Conservation (phyloP, 306 rosid species). For the Bauhinia variegata region DNA sequence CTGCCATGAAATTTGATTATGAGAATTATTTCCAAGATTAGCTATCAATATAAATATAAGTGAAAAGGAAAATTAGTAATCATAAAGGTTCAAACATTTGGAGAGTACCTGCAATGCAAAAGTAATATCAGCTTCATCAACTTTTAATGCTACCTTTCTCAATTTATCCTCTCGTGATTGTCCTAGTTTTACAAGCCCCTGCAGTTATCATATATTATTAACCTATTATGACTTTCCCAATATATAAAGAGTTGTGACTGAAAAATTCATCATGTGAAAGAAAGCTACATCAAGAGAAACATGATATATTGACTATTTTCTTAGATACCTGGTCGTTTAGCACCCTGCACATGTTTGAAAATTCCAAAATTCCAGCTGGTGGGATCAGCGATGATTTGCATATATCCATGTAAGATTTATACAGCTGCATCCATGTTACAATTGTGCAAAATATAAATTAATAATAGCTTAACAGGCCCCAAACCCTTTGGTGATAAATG, state of each 20-base stretch:
- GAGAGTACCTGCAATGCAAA: slow-evolving; percentile 77
- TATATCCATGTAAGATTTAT: slow-evolving; percentile 64
- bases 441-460: not conserved
- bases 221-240: slow-evolving; percentile 3
- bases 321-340: slow-evolving; percentile 90
- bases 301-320: not conserved
- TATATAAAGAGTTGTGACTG: not conserved
- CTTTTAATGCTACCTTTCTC: slow-evolving; percentile 66
- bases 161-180: slow-evolving; percentile 73
- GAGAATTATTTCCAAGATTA: slow-evolving; percentile 1
- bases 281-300: slow-evolving; percentile 19
- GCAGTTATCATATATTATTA: slow-evolving; percentile 26
- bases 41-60: not conserved
- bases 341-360: slow-evolving; percentile 80
- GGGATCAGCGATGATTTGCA: slow-evolving; percentile 72
- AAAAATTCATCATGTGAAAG: slow-evolving; percentile 3
- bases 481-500: not conserved
- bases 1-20: slow-evolving; percentile 44
- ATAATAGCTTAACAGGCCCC: slow-evolving; percentile 6
- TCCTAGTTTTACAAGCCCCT: slow-evolving; percentile 90
- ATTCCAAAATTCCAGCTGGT: slow-evolving; percentile 69
- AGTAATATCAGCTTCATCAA: slow-evolving; percentile 72
- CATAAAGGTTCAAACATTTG: not conserved
- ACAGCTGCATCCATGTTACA: slow-evolving; percentile 60
- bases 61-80: not conserved